phyloP scores from a whole-genome alignment of 331 rosid species.

The Malus hybrid region DNA sequence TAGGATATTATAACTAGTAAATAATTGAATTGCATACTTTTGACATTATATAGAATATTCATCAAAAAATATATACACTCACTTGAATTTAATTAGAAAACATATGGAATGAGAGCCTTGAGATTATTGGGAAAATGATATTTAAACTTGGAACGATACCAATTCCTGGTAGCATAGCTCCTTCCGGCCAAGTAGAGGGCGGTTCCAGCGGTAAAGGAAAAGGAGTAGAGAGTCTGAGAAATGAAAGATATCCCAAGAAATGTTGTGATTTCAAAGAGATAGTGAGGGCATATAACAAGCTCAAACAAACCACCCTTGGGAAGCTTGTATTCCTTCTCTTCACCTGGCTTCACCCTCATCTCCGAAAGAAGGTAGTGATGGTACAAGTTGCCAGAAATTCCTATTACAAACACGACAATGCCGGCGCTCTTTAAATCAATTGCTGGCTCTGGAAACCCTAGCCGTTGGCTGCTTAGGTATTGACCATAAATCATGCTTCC shows the following conservation, averaged over 20 bases:
- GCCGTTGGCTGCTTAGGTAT: constrained; percentile 21
- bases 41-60: too few relatives aligned
- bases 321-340: constrained; percentile 41
- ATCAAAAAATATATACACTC: background rate
- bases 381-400: constrained; percentile 65
- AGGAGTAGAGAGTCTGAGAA: constrained; percentile 47
- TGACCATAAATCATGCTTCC: constrained; percentile 53
- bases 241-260: constrained; percentile 53
- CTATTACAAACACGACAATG: constrained; percentile 37
- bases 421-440: constrained; percentile 48
- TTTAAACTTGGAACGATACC: constrained; percentile 73
- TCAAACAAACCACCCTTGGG: constrained; percentile 60
- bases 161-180: constrained; percentile 58
- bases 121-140: constrained; percentile 44
- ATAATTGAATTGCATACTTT: too few relatives aligned
- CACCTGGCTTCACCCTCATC: constrained; percentile 22
- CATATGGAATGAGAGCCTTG: constrained; percentile 63
- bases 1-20: too few relatives aligned
- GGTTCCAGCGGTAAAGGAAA: constrained; percentile 42
- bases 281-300: constrained; percentile 62
- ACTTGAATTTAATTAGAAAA: constrained; percentile 20
- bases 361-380: constrained; percentile 63
- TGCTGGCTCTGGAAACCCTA: constrained; percentile 41
- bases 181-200: constrained; percentile 58
- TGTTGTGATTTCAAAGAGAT: constrained; percentile 57